A percentile compares a stretch with the other conserved stretches of the same genome.
Evolutionary conservation across 805 yeast genomes (phyloP).

Genomic region (Brettanomyces custersianus): DNA sequence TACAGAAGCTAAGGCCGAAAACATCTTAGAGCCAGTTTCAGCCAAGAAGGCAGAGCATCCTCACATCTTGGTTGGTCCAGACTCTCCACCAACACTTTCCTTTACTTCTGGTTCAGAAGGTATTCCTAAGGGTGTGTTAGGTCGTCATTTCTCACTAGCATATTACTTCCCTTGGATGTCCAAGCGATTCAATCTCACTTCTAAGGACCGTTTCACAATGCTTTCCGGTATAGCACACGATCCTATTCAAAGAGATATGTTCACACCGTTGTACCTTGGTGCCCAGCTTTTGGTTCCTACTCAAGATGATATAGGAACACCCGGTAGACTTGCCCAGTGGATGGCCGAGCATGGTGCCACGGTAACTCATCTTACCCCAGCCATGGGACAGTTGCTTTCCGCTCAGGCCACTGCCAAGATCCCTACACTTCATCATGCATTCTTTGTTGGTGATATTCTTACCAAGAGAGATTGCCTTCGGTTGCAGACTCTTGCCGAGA

Average conservation of each 20-base stretch:
- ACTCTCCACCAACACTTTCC: slow-evolving; percentile 90
- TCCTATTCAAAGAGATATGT: slow-evolving; percentile 98
- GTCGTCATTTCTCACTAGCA: slow-evolving; percentile 94
- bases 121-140: slow-evolving; percentile 95
- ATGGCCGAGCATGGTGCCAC: slow-evolving; percentile 86
- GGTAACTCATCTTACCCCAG: slow-evolving; percentile 97
- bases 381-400: slow-evolving; percentile 95
- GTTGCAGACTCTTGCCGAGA: slow-evolving; percentile 84
- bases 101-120: slow-evolving; percentile 99
- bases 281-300: slow-evolving; percentile 92
- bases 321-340: slow-evolving; percentile 97
- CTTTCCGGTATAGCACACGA: slow-evolving; percentile 98
- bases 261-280: slow-evolving; percentile 93
- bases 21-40: slow-evolving; percentile 41
- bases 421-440: slow-evolving; percentile 86
- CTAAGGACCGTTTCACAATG: slow-evolving; percentile 89
- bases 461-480: slow-evolving; percentile 96
- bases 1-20: slow-evolving; percentile 25
- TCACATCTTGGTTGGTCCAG: slow-evolving; percentile 94
- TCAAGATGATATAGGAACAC: slow-evolving; percentile 96
- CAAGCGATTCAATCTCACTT: slow-evolving; percentile 65
- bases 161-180: slow-evolving; percentile 99
- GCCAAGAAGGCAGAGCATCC: slow-evolving; percentile 49
- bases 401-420: slow-evolving; percentile 91
- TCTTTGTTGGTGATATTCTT: slow-evolving; percentile 94